These are phyloP conservation scores for Coemansia sp. DNA, from an alignment of 192 early-diverging fungal genomes.

Conservation along the genomic window DNA sequence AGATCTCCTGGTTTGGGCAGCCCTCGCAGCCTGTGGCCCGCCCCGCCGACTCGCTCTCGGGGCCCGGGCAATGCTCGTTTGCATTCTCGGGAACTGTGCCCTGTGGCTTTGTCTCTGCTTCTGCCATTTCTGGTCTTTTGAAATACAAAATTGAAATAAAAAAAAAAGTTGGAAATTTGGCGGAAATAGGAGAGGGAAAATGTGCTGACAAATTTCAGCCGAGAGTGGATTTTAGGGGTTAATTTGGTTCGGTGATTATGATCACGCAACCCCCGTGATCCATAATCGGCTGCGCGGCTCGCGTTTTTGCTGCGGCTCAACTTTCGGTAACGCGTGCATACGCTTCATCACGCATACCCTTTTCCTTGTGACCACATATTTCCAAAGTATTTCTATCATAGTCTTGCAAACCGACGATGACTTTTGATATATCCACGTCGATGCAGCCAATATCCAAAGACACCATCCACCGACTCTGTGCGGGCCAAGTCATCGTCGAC, in stretches of 20 bases:
- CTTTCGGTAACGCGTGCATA: no score
- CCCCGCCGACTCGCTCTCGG: constrained; percentile 69
- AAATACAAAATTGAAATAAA: neutral
- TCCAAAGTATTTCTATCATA: no score
- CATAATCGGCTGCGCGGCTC: no score
- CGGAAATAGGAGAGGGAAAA: neutral
- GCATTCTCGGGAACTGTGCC: constrained; percentile 57
- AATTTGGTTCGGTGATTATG: no score
- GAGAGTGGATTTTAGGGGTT: no score
- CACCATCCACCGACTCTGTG: constrained; percentile 78
- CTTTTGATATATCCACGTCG: no score
- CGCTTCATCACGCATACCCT: no score
- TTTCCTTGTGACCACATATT: no score
- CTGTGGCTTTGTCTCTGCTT: neutral
- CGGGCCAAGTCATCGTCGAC: constrained; percentile 86
- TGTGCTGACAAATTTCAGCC: neutral
- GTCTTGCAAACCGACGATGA: neutral
- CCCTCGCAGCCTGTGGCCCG: constrained; percentile 74
- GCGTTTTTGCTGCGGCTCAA: no score
- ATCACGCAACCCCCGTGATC: no score
- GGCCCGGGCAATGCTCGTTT: constrained; percentile 76
- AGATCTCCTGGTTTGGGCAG: constrained; percentile 78
- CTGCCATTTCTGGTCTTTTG: constrained; percentile 4
- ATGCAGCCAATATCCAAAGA: constrained; percentile 35
- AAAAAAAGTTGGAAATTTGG: neutral